Conservation (phyloP, 148 eudicot genomes). For the Chenopodium formosanum region DNA sequence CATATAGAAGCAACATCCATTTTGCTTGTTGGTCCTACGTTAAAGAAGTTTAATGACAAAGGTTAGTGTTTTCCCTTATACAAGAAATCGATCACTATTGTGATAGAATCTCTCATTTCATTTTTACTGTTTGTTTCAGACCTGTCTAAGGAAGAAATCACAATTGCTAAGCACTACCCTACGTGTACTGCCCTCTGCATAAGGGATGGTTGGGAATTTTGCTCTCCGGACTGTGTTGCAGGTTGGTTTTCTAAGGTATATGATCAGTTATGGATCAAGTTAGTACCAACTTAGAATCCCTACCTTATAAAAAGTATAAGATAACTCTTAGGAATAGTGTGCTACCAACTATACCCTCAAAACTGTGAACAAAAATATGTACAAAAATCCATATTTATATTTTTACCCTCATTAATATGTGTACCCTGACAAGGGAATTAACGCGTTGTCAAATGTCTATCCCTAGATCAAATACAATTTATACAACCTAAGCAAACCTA, state of each 20-base stretch:
- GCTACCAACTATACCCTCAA: too few relatives aligned
- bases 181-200: conserved; percentile 78
- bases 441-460: too few relatives aligned
- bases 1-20: conserved; percentile 95
- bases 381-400: too few relatives aligned
- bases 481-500: too few relatives aligned
- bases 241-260: conserved; percentile 52
- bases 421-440: too few relatives aligned
- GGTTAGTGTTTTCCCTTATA: conserved; percentile 42
- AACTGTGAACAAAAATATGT: too few relatives aligned
- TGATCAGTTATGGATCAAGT: neutral
- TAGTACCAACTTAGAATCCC: too few relatives aligned
- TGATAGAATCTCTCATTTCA: conserved; percentile 18
- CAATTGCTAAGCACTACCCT: conserved; percentile 81
- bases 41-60: conserved; percentile 88
- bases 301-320: too few relatives aligned
- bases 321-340: too few relatives aligned
- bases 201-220: conserved; percentile 90
- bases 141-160: conserved; percentile 69
- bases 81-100: neutral
- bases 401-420: too few relatives aligned
- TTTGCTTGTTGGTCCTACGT: conserved; percentile 89
- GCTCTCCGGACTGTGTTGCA: conserved; percentile 70
- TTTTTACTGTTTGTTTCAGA: conserved; percentile 46
- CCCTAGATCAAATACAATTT: too few relatives aligned